A percentile compares a stretch with the other conserved stretches of the same genome.
Evolutionary conservation across 495 filamentous ascomycete species (phyloP).

Genomic region (Collariella sp.): DNA sequence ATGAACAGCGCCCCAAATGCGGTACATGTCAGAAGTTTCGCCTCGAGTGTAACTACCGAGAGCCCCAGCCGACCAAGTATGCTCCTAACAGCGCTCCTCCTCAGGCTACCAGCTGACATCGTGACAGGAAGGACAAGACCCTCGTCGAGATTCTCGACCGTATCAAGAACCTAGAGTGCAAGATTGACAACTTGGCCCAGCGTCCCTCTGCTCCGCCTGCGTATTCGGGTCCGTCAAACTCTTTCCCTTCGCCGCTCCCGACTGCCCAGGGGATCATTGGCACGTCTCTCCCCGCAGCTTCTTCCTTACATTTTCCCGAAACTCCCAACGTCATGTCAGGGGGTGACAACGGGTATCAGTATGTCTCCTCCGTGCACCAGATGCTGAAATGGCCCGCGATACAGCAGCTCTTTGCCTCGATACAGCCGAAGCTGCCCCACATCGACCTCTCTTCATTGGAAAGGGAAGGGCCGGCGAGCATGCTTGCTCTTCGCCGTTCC

Average conservation of each 20-base stretch:
- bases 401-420: conserved; percentile 35
- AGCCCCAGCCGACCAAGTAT: conserved; percentile 56
- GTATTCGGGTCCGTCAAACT: conserved; percentile 1
- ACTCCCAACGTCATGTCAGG: conserved; percentile 5
- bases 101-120: conserved; percentile 7
- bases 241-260: background rate
- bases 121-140: conserved; percentile 51
- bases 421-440: conserved; percentile 22
- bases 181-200: conserved; percentile 37
- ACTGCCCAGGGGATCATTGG: background rate
- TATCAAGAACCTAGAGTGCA: conserved; percentile 44
- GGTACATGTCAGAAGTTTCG: conserved; percentile 41
- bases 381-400: conserved; percentile 51
- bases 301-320: conserved; percentile 8
- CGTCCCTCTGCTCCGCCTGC: conserved; percentile 14
- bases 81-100: conserved; percentile 18
- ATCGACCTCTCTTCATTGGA: conserved; percentile 28
- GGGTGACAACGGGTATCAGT: conserved; percentile 31
- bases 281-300: background rate
- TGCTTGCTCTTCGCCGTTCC: conserved; percentile 30
- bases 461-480: conserved; percentile 41
- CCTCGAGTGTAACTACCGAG: conserved; percentile 51
- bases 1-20: conserved; percentile 79
- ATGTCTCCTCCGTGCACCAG: conserved; percentile 48
- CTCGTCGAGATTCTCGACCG: conserved; percentile 50